Evolutionary conservation across 495 filamentous ascomycete genomes (phyloP).

Genomic region (Elaphomyces granulatus): DNA sequence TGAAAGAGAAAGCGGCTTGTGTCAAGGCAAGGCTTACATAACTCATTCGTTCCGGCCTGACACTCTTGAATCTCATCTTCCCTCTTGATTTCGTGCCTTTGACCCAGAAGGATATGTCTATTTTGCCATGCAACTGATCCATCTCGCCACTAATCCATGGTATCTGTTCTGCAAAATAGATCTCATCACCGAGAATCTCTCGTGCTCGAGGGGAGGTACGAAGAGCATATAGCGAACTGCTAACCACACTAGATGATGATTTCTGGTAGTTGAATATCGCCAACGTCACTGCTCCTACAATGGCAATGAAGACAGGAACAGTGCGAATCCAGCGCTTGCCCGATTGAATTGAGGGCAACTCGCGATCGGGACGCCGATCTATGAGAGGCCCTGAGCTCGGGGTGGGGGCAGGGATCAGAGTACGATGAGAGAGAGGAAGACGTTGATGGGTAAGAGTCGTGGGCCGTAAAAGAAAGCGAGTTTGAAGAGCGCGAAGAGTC

Average conservation of each 20-base stretch:
- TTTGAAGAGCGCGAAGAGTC: constrained; percentile 6
- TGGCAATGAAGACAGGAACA: constrained; percentile 41
- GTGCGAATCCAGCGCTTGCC: constrained; percentile 35
- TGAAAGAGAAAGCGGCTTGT: neutral
- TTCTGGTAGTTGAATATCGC: constrained; percentile 99
- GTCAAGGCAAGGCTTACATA: constrained; percentile 39
- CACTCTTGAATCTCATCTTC: constrained; percentile 68
- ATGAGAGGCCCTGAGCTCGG: constrained; percentile 52
- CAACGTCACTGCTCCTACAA: constrained; percentile 50
- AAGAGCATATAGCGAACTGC: constrained; percentile 76
- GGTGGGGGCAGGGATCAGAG: constrained; percentile 32
- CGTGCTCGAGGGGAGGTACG: constrained; percentile 64
- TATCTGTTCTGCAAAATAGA: constrained; percentile 76
- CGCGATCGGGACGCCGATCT: constrained; percentile 66
- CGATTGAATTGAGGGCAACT: constrained; percentile 41
- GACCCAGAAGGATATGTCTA: constrained; percentile 77
- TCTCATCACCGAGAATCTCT: constrained; percentile 71
- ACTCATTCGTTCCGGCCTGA: constrained; percentile 56
- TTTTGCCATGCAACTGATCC: constrained; percentile 85
- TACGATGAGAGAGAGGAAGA: too few species aligned
- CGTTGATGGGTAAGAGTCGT: too few species aligned
- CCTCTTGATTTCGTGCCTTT: constrained; percentile 62
- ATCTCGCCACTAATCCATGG: constrained; percentile 90
- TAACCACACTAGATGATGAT: constrained; percentile 63
- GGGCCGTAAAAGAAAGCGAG: too few species aligned